Conservation (phyloP, 2,329 filamentous ascomycete species). For the Rutstroemia sp. region DNA sequence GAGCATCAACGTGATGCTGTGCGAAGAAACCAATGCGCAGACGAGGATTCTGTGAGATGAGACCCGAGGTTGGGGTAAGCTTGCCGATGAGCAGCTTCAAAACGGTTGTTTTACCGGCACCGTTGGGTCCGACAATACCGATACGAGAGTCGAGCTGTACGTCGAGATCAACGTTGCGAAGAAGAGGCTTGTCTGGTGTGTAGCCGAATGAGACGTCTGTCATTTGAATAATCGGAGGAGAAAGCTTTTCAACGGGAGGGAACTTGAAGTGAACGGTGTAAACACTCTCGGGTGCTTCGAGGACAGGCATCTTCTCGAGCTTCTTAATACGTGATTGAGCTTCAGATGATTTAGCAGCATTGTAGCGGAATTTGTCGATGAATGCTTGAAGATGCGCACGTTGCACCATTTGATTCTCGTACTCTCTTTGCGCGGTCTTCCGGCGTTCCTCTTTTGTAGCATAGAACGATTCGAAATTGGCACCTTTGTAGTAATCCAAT, state of each 20-base stretch:
- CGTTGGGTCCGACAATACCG: slow-evolving; percentile 98
- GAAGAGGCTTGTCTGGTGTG: slow-evolving; percentile 66
- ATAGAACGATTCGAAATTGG: slow-evolving; percentile 97
- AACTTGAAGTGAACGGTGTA: slow-evolving; percentile 97
- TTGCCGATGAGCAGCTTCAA: slow-evolving; percentile 93
- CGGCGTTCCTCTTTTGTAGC: slow-evolving; percentile 94
- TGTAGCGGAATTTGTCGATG: slow-evolving; percentile 99
- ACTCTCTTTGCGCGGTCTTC: slow-evolving; percentile 94
- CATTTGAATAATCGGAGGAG: slow-evolving; percentile 98
- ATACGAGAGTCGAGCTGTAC: slow-evolving; percentile 97
- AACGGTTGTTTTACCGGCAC: slow-evolving; percentile 97
- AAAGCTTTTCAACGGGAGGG: slow-evolving; percentile 94
- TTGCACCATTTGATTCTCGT: slow-evolving; percentile 96
- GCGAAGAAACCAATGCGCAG: slow-evolving; percentile 94
- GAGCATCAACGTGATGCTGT: slow-evolving; percentile 94
- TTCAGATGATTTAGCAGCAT: slow-evolving; percentile 96
- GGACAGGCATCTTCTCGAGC: slow-evolving; percentile 88
- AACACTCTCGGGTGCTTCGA: slow-evolving; percentile 84
- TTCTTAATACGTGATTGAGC: slow-evolving; percentile 99
- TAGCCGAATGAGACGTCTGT: slow-evolving; percentile 88
- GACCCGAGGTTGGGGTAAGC: slow-evolving; percentile 64
- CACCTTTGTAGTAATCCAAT: slow-evolving; percentile 96
- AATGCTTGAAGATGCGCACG: slow-evolving; percentile 92
- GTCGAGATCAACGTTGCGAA: slow-evolving; percentile 84
- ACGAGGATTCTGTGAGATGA: slow-evolving; percentile 83